phyloP scores from a whole-genome alignment of 1,139 yeast genomes.

The Tardiomyces digboiensis region DNA sequence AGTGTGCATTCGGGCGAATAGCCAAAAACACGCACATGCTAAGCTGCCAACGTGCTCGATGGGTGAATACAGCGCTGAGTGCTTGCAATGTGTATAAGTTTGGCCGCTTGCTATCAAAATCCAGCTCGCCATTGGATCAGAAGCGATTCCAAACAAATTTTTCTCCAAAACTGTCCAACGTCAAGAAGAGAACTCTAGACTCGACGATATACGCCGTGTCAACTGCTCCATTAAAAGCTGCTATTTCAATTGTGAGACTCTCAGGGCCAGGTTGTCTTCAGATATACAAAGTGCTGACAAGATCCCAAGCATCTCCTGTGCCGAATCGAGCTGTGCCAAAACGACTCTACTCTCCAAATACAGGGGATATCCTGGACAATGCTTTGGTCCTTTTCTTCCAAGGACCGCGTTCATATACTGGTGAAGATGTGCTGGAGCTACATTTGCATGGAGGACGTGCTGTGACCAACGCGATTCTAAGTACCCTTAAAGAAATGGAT shows the following conservation, averaged over 20 bases:
- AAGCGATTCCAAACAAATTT: too few species aligned
- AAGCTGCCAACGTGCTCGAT: too few species aligned
- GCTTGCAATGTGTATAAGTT: too few species aligned
- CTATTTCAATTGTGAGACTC: slow-evolving; percentile 77
- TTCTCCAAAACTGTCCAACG: too few species aligned
- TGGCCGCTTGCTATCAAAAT: too few species aligned
- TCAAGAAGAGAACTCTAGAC: too few species aligned
- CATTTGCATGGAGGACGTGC: slow-evolving; percentile 95
- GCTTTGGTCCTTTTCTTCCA: slow-evolving; percentile 62
- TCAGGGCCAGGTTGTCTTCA: slow-evolving; percentile 52
- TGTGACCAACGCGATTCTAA: slow-evolving; percentile 58
- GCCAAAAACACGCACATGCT: too few species aligned
- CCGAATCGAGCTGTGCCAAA: slow-evolving; percentile 51
- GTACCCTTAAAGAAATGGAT: slow-evolving; percentile 39
- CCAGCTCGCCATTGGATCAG: too few species aligned
- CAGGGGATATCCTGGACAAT: slow-evolving; percentile 51
- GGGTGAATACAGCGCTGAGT: too few species aligned
- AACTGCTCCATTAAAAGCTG: slow-evolving; percentile 73
- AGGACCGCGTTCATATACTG: slow-evolving; percentile 82
- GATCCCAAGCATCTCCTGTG: slow-evolving; percentile 28
- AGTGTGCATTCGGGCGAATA: too few species aligned
- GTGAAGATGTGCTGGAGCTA: slow-evolving; percentile 81
- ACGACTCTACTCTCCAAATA: slow-evolving; percentile 14
- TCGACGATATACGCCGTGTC: slow-evolving; percentile 81
- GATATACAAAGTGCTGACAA: slow-evolving; percentile 41